Conservation (phyloP, 2,329 filamentous ascomycete genomes). For the Coniochaeta hoffmannii region DNA sequence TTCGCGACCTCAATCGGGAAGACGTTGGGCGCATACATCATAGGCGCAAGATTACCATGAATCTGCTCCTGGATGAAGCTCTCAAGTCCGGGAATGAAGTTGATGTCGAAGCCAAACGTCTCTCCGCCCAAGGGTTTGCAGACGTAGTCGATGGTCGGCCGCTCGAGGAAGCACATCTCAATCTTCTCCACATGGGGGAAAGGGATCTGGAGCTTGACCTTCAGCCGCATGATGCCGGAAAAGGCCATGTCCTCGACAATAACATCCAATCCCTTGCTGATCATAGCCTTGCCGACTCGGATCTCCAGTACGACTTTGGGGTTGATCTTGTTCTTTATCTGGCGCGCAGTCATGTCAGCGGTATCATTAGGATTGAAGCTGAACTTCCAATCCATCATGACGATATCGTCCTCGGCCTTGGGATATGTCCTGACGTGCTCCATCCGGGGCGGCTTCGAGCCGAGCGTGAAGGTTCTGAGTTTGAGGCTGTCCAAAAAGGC, state of each 20-base stretch:
- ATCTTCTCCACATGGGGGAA: conserved; percentile 94
- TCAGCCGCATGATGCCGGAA: conserved; percentile 90
- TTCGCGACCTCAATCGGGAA: conserved; percentile 98
- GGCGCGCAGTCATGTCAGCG: conserved; percentile 80
- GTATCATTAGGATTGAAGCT: conserved; percentile 97
- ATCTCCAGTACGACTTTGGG: conserved; percentile 95
- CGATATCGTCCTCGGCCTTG: conserved; percentile 87
- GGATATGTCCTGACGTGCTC: conserved; percentile 98
- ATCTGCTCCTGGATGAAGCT: conserved; percentile 94
- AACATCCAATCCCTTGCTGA: conserved; percentile 93
- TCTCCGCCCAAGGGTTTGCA: conserved; percentile 97
- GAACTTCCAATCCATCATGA: conserved; percentile 99
- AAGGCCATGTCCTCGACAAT: conserved; percentile 98
- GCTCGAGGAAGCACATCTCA: conserved; percentile 89
- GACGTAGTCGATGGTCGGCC: conserved; percentile 88
- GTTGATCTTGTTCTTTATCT: conserved; percentile 93
- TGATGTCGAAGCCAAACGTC: conserved; percentile 95
- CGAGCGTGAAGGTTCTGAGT: conserved; percentile 87
- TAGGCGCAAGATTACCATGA: conserved; percentile 84
- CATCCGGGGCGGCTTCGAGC: conserved; percentile 89
- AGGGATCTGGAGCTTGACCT: conserved; percentile 92
- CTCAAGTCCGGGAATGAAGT: conserved; percentile 94
- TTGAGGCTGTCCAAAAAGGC: conserved; percentile 89
- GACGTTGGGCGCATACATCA: conserved; percentile 98
- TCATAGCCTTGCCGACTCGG: conserved; percentile 88